Evolutionary conservation across 2,329 filamentous ascomycete genomes (phyloP).

Genomic region (Parasarocladium wereldwijsianum): DNA sequence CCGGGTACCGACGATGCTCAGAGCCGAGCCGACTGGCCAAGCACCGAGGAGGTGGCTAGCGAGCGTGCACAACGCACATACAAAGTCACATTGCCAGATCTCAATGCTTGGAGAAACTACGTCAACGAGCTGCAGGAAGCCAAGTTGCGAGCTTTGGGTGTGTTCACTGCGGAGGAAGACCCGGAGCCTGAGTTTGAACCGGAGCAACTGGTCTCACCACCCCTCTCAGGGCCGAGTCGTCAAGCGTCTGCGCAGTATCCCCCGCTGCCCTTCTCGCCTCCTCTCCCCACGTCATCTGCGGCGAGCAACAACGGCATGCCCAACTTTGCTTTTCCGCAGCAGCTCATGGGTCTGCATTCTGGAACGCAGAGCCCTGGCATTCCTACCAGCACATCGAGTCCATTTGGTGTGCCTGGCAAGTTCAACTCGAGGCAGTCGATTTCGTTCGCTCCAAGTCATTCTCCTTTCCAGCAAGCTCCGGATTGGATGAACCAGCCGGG

Average conservation of each 20-base stretch:
- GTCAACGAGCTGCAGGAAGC: constrained; percentile 75
- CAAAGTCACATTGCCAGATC: constrained; percentile 54
- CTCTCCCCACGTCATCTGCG: constrained; percentile 64
- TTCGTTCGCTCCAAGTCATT: constrained; percentile 46
- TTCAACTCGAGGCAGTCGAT: constrained; percentile 61
- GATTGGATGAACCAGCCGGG: constrained; percentile 39
- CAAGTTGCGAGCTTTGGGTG: constrained; percentile 81
- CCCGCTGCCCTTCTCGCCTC: constrained; percentile 67
- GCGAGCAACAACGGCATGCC: constrained; percentile 44
- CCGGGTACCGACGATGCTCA: constrained; percentile 35
- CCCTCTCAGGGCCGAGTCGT: constrained; percentile 44
- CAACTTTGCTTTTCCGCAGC: constrained; percentile 39
- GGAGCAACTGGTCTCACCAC: constrained; percentile 36
- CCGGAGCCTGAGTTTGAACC: constrained; percentile 32
- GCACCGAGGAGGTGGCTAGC: constrained; percentile 37
- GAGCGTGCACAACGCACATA: constrained; percentile 40
- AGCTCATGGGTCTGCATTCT: constrained; percentile 47
- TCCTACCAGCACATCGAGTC: constrained; percentile 57
- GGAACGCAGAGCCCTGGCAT: constrained; percentile 48
- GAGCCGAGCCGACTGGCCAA: constrained; percentile 56
- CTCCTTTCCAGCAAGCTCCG: constrained; percentile 40
- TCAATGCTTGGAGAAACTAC: constrained; percentile 60
- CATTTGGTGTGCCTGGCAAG: constrained; percentile 45
- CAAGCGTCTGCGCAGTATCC: constrained; percentile 63
- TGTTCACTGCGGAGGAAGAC: constrained; percentile 65